These are phyloP conservation scores for Leccinellum rugosiceps DNA, from an alignment of 768 basidiomycete species.

Conservation along the genomic window DNA sequence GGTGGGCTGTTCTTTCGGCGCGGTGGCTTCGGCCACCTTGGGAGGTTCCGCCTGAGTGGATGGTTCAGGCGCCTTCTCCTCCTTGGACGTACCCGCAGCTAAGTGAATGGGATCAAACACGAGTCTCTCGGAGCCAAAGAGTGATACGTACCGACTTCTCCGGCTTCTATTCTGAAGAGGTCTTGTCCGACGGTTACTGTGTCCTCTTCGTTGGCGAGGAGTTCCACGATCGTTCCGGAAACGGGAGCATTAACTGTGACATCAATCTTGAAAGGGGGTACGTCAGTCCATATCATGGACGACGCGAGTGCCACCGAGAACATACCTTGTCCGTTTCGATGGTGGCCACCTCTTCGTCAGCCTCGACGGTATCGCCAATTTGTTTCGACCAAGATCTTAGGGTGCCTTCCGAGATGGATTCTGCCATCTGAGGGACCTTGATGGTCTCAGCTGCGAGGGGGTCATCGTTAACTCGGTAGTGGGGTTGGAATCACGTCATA, in stretches of 20 bases:
- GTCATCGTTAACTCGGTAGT: neutral
- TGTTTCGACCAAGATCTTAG: slow-evolving; percentile 93
- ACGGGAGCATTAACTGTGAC: slow-evolving; percentile 93
- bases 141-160: slow-evolving; percentile 50
- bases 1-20: slow-evolving; percentile 48
- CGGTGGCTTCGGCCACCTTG: slow-evolving; percentile 38
- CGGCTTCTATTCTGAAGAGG: slow-evolving; percentile 85
- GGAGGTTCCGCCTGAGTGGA: slow-evolving; percentile 24
- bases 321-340: slow-evolving; percentile 98
- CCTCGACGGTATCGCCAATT: slow-evolving; percentile 85
- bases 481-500: slow-evolving; percentile 15
- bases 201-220: slow-evolving; percentile 87
- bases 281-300: neutral
- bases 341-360: slow-evolving; percentile 94
- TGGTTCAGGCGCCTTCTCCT: slow-evolving; percentile 23
- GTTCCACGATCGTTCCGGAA: slow-evolving; percentile 82
- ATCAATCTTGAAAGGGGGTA: slow-evolving; percentile 66
- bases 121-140: neutral
- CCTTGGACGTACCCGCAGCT: slow-evolving; percentile 32
- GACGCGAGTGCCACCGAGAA: neutral
- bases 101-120: neutral
- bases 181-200: slow-evolving; percentile 95
- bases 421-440: slow-evolving; percentile 97
- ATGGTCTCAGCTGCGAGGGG: slow-evolving; percentile 70
- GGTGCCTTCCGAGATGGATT: slow-evolving; percentile 97